These are phyloP conservation scores for Paragyromitra xinjiangensis DNA, from an alignment of 495 filamentous ascomycete genomes.

Conservation along the genomic window DNA sequence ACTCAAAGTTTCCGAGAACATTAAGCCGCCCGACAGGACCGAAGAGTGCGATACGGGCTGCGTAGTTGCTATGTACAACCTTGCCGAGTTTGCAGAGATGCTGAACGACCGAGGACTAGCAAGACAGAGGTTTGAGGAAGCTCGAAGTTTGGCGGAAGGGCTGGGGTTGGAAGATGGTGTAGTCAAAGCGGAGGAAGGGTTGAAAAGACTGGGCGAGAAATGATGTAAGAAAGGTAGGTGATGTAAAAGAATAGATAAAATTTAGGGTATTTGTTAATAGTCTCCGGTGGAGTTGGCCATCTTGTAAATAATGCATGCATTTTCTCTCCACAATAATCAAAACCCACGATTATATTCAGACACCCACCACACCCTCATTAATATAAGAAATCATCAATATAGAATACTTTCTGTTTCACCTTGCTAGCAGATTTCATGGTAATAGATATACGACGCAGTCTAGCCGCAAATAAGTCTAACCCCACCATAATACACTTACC, in stretches of 20 bases:
- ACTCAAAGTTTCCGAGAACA: constrained; percentile 67
- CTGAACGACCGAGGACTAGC: constrained; percentile 72
- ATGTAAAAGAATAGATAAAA: neutral
- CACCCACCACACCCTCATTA: neutral
- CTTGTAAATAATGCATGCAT: neutral
- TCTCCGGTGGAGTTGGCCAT: neutral
- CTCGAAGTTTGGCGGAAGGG: constrained; percentile 68
- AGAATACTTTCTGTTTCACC: no score
- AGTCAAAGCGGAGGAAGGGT: constrained; percentile 66
- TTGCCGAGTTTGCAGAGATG: constrained; percentile 82
- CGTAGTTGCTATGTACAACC: constrained; percentile 81
- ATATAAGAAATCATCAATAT: neutral
- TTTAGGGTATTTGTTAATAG: constrained; percentile 12
- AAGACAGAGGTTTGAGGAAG: constrained; percentile 69
- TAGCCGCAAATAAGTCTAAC: neutral
- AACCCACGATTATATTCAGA: neutral
- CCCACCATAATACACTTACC: neutral
- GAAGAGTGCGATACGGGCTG: constrained; percentile 88
- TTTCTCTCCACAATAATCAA: neutral
- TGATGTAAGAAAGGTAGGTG: neutral
- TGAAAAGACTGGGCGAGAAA: constrained; percentile 62
- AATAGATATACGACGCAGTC: neutral
- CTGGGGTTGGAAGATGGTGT: constrained; percentile 73
- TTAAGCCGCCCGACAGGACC: constrained; percentile 69
- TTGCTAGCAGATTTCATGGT: neutral